These are phyloP conservation scores for Suillus subaureus DNA, from an alignment of 768 basidiomycete genomes.

Conservation along the genomic window DNA sequence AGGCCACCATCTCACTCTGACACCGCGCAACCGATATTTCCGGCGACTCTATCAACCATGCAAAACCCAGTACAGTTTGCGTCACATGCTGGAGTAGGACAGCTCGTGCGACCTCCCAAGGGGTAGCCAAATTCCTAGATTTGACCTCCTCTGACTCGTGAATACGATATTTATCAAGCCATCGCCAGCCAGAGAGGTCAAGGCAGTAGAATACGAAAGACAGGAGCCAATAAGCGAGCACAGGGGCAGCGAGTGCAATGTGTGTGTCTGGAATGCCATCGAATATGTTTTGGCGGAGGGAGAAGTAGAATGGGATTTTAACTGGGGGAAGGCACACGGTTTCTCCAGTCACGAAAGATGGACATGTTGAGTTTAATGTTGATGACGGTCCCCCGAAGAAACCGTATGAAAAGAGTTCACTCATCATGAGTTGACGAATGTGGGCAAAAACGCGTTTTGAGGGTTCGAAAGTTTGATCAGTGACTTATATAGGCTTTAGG, in stretches of 20 bases:
- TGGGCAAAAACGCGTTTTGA: not conserved
- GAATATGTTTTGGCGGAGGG: constrained; percentile 47
- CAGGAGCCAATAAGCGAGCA: constrained; percentile 82
- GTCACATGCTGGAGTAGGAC: constrained; percentile 86
- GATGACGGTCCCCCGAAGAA: constrained; percentile 8
- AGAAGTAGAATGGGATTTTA: constrained; percentile 59
- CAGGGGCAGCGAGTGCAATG: constrained; percentile 71
- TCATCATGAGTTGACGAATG: constrained; percentile 10
- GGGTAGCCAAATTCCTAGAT: constrained; percentile 73
- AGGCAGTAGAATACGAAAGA: constrained; percentile 82
- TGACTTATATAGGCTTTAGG: not conserved
- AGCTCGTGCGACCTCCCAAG: constrained; percentile 69
- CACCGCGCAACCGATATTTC: constrained; percentile 37
- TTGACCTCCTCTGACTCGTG: constrained; percentile 85
- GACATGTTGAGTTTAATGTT: constrained; percentile 40
- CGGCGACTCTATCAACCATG: constrained; percentile 59
- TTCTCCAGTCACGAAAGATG: constrained; percentile 34
- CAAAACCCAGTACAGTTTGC: constrained; percentile 76
- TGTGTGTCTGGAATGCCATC: constrained; percentile 66
- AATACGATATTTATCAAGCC: constrained; percentile 82
- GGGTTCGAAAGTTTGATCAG: not conserved
- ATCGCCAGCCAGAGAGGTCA: constrained; percentile 75
- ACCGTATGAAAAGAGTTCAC: constrained; percentile 14
- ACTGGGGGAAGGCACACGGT: constrained; percentile 39
- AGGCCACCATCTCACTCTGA: constrained; percentile 43